Evolutionary conservation across 345 rosid genomes (phyloP).

Genomic region (Tarenaya hassleriana): DNA sequence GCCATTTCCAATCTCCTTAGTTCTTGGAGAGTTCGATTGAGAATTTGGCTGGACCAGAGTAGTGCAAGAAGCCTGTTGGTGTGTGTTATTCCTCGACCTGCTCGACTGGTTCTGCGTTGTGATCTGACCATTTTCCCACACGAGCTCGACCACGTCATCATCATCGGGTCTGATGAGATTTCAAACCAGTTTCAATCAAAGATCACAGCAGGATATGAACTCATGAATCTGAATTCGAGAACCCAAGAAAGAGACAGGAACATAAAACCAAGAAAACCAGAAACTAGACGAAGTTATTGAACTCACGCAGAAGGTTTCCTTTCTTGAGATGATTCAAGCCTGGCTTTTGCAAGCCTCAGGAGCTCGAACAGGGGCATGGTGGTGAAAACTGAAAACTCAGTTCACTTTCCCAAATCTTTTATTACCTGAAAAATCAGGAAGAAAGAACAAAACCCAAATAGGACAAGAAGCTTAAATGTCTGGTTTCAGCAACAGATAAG

Average conservation of each 20-base stretch:
- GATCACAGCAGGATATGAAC: no score
- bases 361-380: constrained; percentile 89
- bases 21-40: constrained; percentile 27
- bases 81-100: constrained; percentile 35
- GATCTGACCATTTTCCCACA: constrained; percentile 75
- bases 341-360: constrained; percentile 39
- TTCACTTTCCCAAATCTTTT: constrained; percentile 9
- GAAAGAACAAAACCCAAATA: constrained; percentile 28
- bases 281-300: constrained; percentile 9
- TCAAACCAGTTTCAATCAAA: background rate
- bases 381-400: background rate
- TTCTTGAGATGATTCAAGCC: constrained; percentile 37
- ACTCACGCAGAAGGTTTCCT: constrained; percentile 53
- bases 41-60: no score
- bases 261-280: background rate
- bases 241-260: background rate
- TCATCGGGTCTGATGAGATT: constrained; percentile 60
- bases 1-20: constrained; percentile 31
- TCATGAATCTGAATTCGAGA: background rate
- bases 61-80: constrained; percentile 6
- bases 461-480: constrained; percentile 8
- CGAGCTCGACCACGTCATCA: constrained; percentile 64
- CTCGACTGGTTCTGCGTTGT: constrained; percentile 53
- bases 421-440: constrained; percentile 16
- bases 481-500: constrained; percentile 13